Evolutionary conservation across 768 basidiomycete species (phyloP), one percentile per base, ranked within the genome.

Genomic region (Agaricus subrufescens): DNA sequence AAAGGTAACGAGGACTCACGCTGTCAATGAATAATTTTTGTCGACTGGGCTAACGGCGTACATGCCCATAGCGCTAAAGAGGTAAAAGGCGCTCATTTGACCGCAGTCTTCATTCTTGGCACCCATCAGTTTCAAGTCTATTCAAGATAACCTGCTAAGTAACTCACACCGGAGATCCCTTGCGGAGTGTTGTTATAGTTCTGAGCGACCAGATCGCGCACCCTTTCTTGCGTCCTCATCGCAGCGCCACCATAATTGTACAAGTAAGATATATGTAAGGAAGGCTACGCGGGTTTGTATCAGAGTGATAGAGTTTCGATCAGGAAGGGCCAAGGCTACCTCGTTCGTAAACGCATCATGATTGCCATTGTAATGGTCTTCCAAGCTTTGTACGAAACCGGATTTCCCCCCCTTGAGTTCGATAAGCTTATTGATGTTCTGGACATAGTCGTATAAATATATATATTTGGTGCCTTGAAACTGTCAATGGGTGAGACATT

Each of bases 31-130:
- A 58, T 92, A 93, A 62, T 83, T 81, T 2, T 81, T 84, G 0
- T 86, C 87, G 0, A 87, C 86, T 0, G 91, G 91, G 64, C 91
- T 86, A 40, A 92, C 89, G 39, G 88, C 89, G 62, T 93, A 93
- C 67, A 93, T 89, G 1, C 91, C 90, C 68, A 94, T 76, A 0
- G 89, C 83, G 50, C 83, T 86, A 71, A 91, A 92, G 12, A 92
- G 77, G 62, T 86, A 92, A 90, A 90, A 93, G 0, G 90, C 87
- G 62, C 87, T 89, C 91, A 93, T 93, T 65, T 94, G 91, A 1
- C 91, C 90, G 60, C 90, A 92, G 65, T 94, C 91, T 66, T 94
- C 91, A 62, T 93, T 94, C 86, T 91, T 57, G 26, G 52, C 9
- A 50, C 6, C 3, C 48, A 49, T 49, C 34, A 46, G 46, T 23